A percentile compares a stretch with the other conserved stretches of the same genome.
These are phyloP conservation scores for Wakefieldia striispora DNA, from an alignment of 768 basidiomycete genomes.

Conservation along the genomic window DNA sequence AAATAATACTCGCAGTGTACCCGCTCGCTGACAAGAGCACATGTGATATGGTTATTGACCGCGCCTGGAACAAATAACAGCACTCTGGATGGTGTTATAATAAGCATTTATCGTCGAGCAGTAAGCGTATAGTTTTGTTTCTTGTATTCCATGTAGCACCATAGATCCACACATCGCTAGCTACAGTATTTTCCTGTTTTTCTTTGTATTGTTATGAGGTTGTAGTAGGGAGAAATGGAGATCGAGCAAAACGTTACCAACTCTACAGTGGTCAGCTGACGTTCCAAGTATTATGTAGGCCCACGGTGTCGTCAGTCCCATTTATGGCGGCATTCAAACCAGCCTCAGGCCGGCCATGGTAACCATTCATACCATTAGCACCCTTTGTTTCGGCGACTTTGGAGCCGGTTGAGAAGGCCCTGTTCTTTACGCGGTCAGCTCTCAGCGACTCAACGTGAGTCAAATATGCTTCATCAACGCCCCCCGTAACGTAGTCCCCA, in stretches of 20 bases:
- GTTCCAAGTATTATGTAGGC: slow-evolving; percentile 74
- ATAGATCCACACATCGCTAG: slow-evolving; percentile 10
- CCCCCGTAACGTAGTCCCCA: slow-evolving; percentile 94
- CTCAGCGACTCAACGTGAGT: slow-evolving; percentile 69
- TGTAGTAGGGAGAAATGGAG: not conserved
- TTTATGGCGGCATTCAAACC: slow-evolving; percentile 48
- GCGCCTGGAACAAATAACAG: not conserved
- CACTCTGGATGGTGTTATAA: not conserved
- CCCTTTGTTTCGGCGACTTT: slow-evolving; percentile 37
- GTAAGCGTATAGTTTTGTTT: slow-evolving; percentile 3
- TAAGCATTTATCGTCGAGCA: slow-evolving; percentile 6
- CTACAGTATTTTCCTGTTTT: not conserved
- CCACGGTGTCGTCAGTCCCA: slow-evolving; percentile 73
- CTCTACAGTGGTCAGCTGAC: slow-evolving; percentile 24
- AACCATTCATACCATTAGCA: slow-evolving; percentile 18
- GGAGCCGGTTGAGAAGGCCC: slow-evolving; percentile 34
- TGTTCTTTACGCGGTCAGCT: slow-evolving; percentile 76
- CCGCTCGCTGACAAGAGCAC: slow-evolving; percentile 18
- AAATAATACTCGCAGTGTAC: slow-evolving; percentile 17
- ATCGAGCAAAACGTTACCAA: not conserved
- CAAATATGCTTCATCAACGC: slow-evolving; percentile 83
- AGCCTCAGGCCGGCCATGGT: slow-evolving; percentile 20
- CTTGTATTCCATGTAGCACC: slow-evolving; percentile 14
- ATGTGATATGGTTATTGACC: not conserved
- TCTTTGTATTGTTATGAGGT: slow-evolving; percentile 9